phyloP scores from a whole-genome alignment of 495 filamentous ascomycete genomes.

The Physcia stellaris region DNA sequence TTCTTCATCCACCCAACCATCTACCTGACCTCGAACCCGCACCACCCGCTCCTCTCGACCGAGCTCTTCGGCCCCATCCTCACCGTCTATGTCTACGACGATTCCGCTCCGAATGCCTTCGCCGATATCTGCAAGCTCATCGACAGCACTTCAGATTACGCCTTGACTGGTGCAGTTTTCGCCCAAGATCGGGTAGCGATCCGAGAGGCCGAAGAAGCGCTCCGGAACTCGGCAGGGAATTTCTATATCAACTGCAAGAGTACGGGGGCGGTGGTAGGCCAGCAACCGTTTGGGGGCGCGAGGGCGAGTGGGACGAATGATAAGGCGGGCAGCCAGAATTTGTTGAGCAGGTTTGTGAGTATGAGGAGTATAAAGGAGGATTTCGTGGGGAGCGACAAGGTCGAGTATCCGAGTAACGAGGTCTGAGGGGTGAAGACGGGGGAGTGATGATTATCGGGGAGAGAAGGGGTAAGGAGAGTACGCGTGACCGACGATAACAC shows the following conservation, averaged over 20 bases:
- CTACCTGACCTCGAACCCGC: conserved; percentile 49
- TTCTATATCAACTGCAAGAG: conserved; percentile 92
- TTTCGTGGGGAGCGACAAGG: conserved; percentile 52
- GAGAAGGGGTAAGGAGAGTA: too few species aligned
- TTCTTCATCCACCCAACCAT: conserved; percentile 58
- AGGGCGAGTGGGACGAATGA: conserved; percentile 83
- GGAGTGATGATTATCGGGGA: too few species aligned
- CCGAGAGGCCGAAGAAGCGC: conserved; percentile 54
- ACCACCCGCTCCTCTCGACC: conserved; percentile 44
- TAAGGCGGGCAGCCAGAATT: conserved; percentile 69
- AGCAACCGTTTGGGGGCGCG: conserved; percentile 83
- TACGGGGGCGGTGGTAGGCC: conserved; percentile 81
- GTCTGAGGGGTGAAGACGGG: conserved; percentile 7
- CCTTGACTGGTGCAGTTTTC: conserved; percentile 67
- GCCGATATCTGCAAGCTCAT: conserved; percentile 38
- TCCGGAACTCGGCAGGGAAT: conserved; percentile 69
- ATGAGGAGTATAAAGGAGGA: conserved; percentile 84
- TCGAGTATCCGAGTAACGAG: conserved; percentile 70
- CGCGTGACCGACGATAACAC: too few species aligned
- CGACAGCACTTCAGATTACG: conserved; percentile 61
- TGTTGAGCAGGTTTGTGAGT: conserved; percentile 70
- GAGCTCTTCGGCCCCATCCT: conserved; percentile 55
- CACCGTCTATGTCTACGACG: conserved; percentile 49
- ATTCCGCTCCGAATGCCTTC: conserved; percentile 30
- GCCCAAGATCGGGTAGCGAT: conserved; percentile 53